Evolutionary conservation across 2,329 filamentous ascomycete genomes (phyloP), one percentile per base, ranked within the genome.

Genomic region (Penicillium polonicum): DNA sequence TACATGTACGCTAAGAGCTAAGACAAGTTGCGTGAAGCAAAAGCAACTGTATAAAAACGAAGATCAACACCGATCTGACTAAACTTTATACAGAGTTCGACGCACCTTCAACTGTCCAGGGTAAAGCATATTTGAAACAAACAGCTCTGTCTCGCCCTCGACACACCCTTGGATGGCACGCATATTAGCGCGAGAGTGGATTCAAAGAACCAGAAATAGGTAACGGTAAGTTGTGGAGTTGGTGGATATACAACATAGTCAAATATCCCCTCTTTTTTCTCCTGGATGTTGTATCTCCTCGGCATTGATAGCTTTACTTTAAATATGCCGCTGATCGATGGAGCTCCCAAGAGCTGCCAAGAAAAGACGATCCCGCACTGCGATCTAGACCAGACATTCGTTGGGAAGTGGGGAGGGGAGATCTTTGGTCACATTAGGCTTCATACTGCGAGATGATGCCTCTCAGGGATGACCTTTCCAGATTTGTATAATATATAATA

Each of bases 381-480:
- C 10, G 27, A 53, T 57, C 55, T 57, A 52, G 55, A 53, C 42
- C 55, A 17, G 21, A 23, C 6, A 17, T 23, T 39, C 38, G 5
- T 29, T 5, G 13, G 17, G 19, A 13, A 25, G 52, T 48, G 43
- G 35, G 35, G 33, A 7, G 17, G 27, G 49, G n/a, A 15, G 15
- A 52, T 35, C 19, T 35, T 45, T 21, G 49, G 21, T 49, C 13
- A 8, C 19, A 51, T 41, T 31, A n/a, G 48, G 23, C 3, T 19
- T 29, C n/a, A 29, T 23, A 8, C 29, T n/a, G 36, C 23, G n/a
- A 49, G 23, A 36, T 15, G 15, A n/a, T 29, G 19, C 5, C 17
- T 45, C 10, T 8, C 9, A 44, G 21, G 17, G 15, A 44, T 33
- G 31, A 17, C 29, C 29, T 15, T 33, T 33, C 44, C 27, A 46